Evolutionary conservation across 495 filamentous ascomycete species (phyloP).

Genomic region (Aspergillus wentii): DNA sequence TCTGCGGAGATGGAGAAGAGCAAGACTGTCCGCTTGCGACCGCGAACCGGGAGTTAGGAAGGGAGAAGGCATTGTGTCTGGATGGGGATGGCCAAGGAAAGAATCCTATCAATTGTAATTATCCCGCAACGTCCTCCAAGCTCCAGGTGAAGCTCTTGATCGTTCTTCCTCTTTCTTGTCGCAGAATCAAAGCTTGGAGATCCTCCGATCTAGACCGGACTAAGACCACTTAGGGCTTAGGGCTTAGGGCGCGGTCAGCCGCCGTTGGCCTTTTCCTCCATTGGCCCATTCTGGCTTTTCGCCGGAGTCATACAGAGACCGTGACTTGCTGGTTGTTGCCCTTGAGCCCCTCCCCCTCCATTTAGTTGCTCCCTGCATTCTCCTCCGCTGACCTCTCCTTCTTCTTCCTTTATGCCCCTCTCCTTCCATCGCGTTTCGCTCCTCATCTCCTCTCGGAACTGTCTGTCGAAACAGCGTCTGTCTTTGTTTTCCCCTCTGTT

Average conservation of each 20-base stretch:
- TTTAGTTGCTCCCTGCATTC: conserved; percentile 9
- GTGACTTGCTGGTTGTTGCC: conserved; percentile 1
- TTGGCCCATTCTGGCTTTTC: background rate
- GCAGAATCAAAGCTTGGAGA: conserved; percentile 14
- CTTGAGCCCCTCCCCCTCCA: conserved; percentile 16
- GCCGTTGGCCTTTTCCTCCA: conserved; percentile 11
- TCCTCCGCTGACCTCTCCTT: conserved; percentile 7
- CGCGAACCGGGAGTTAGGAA: conserved; percentile 62
- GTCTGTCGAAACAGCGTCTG: conserved; percentile 14
- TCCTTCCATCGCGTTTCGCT: conserved; percentile 14
- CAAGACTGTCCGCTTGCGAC: conserved; percentile 54
- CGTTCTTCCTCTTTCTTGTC: conserved; percentile 10
- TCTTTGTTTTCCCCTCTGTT: background rate
- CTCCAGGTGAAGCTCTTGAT: background rate
- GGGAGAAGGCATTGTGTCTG: conserved; percentile 52
- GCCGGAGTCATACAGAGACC: conserved; percentile 6
- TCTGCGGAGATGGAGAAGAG: conserved; percentile 78
- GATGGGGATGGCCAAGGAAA: background rate
- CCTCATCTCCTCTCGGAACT: conserved; percentile 9
- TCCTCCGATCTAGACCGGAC: conserved; percentile 15
- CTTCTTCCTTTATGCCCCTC: conserved; percentile 26
- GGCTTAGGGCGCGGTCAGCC: conserved; percentile 13
- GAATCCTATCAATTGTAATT: too few relatives aligned
- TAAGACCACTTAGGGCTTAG: conserved; percentile 30
- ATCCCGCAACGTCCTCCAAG: too few relatives aligned